These are phyloP conservation scores for Paecilomyces niveus DNA, from an alignment of 2,329 filamentous ascomycete genomes.

Conservation along the genomic window DNA sequence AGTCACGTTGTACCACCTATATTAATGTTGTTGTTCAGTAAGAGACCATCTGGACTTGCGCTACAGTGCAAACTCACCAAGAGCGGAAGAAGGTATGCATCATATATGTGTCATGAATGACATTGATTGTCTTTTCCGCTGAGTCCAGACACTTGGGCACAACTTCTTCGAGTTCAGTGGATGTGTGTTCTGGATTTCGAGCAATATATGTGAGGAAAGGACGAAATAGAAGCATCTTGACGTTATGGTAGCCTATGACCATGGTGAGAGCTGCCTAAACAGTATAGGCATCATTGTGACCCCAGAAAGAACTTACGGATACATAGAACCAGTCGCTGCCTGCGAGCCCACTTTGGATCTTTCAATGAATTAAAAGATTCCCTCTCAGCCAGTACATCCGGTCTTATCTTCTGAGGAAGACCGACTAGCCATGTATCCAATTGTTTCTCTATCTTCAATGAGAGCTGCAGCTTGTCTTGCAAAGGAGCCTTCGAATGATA, in stretches of 20 bases:
- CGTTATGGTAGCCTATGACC: constrained; percentile 30
- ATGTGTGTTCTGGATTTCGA: constrained; percentile 18
- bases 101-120: constrained; percentile 33
- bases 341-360: constrained; percentile 31
- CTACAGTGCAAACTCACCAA: constrained; percentile 20
- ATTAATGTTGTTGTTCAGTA: neutral
- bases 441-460: constrained; percentile 29
- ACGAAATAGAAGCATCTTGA: constrained; percentile 34
- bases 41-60: neutral
- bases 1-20: constrained; percentile 38
- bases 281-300: neutral
- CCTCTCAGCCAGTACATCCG: constrained; percentile 17
- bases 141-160: constrained; percentile 33
- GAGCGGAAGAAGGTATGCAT: constrained; percentile 36
- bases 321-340: constrained; percentile 32
- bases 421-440: constrained; percentile 29
- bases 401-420: constrained; percentile 24
- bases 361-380: constrained; percentile 19
- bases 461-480: constrained; percentile 27
- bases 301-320: constrained; percentile 24
- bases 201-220: constrained; percentile 27
- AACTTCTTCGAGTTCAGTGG: constrained; percentile 20
- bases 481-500: constrained; percentile 29
- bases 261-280: neutral
- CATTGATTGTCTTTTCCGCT: constrained; percentile 32